Conservation (phyloP, 2,329 filamentous ascomycete species). For the Monilinia fructicola region DNA sequence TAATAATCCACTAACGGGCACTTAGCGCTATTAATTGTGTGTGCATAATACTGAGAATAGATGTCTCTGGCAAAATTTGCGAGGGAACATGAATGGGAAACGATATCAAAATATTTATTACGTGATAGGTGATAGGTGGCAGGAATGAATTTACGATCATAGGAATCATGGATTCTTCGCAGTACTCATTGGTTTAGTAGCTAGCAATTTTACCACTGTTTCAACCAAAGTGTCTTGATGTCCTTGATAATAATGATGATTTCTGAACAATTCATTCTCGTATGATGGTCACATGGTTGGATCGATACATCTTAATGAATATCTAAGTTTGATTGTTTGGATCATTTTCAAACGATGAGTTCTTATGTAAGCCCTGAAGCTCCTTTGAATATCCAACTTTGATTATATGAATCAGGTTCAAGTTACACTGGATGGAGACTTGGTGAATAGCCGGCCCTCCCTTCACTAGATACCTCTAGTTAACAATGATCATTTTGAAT, state of each 20-base stretch:
- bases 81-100: neutral
- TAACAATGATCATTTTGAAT: no score
- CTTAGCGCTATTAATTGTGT: conserved; percentile 14
- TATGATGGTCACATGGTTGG: neutral
- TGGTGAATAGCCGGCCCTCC: no score
- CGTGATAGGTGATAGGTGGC: conserved; percentile 1
- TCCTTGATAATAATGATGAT: neutral
- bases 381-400: no score
- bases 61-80: neutral
- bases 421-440: no score
- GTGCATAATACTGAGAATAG: neutral
- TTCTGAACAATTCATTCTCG: neutral
- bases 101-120: neutral
- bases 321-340: no score
- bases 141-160: conserved; percentile 4
- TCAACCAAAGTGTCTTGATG: neutral
- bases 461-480: no score
- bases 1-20: neutral
- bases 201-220: conserved; percentile 6
- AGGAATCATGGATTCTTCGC: neutral
- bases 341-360: no score
- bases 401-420: no score
- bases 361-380: no score
- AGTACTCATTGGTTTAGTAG: conserved; percentile 5
- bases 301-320: neutral